Percentiles rank a stretch among this genome's conserved stretches.
Conservation (phyloP, 1,284 basidiomycete species). For the Pascua sp. region DNA sequence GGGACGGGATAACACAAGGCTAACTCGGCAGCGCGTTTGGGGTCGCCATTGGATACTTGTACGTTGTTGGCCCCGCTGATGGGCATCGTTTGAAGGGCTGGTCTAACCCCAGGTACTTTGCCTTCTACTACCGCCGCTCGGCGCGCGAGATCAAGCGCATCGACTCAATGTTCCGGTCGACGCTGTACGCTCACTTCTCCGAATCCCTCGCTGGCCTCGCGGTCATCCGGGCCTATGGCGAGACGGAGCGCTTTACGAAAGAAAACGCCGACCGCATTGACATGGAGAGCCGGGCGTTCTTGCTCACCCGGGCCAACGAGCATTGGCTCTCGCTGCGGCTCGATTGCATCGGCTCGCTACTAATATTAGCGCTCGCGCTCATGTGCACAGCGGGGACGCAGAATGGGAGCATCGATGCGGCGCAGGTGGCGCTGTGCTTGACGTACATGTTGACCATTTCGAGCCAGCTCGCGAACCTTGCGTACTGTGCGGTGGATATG, state of each 20-base stretch:
- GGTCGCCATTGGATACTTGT: too few relatives aligned
- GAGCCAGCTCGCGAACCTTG: slow-evolving; percentile 50
- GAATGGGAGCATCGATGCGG: slow-evolving; percentile 58
- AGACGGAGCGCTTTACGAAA: slow-evolving; percentile 62
- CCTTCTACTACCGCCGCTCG: slow-evolving; percentile 77
- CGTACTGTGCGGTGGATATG: slow-evolving; percentile 57
- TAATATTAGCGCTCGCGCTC: slow-evolving; percentile 61
- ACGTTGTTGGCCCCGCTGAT: too few relatives aligned
- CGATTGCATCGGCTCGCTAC: slow-evolving; percentile 63
- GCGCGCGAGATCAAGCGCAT: slow-evolving; percentile 77
- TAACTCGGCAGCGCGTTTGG: too few relatives aligned
- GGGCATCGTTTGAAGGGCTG: too few relatives aligned
- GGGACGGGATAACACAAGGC: too few relatives aligned
- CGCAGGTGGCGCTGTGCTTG: slow-evolving; percentile 67
- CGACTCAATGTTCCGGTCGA: slow-evolving; percentile 42
- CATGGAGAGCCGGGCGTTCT: slow-evolving; percentile 84
- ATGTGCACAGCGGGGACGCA: slow-evolving; percentile 44
- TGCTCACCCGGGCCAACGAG: slow-evolving; percentile 61
- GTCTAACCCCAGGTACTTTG: slow-evolving; percentile 52
- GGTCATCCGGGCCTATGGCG: slow-evolving; percentile 78
- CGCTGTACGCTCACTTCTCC: slow-evolving; percentile 80
- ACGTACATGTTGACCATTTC: slow-evolving; percentile 56
- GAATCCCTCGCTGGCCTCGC: slow-evolving; percentile 78
- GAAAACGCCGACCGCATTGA: slow-evolving; percentile 75
- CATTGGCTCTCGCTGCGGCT: slow-evolving; percentile 71